Evolutionary conservation across 257 asterid genomes (phyloP).

Genomic region (Prunella vulgaris): DNA sequence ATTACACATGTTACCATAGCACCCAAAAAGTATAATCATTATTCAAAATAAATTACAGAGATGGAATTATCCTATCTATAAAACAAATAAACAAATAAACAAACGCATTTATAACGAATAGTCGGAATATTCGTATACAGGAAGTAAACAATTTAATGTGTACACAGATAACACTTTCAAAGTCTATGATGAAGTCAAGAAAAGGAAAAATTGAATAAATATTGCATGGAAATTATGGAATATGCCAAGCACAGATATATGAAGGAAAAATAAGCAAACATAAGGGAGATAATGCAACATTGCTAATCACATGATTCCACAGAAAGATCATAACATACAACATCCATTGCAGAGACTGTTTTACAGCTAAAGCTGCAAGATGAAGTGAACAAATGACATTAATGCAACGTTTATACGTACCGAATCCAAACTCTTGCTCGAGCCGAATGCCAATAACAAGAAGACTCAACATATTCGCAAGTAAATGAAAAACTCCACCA

Average conservation of each 20-base stretch:
- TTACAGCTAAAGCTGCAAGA: not conserved
- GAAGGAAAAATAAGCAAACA: not conserved
- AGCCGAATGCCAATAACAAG: constrained; percentile 79
- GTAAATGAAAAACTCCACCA: constrained; percentile 80
- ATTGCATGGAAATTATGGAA: not conserved
- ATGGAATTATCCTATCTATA: not conserved
- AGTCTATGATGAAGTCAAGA: too few species aligned
- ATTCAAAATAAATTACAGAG: not conserved
- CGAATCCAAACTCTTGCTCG: constrained; percentile 91
- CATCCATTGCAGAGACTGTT: not conserved
- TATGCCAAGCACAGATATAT: not conserved
- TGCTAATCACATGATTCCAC: not conserved
- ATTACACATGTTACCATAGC: not conserved
- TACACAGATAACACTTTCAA: not conserved
- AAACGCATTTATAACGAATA: not conserved
- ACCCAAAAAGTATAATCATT: not conserved
- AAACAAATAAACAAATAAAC: not conserved
- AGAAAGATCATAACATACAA: not conserved
- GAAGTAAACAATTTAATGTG: not conserved
- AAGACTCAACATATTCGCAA: constrained; percentile 91
- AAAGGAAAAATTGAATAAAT: not conserved
- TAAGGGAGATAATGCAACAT: not conserved
- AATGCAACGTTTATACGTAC: constrained; percentile 31
- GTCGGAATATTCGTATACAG: not conserved
- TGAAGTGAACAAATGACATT: not conserved